Evolutionary conservation across 495 filamentous ascomycete genomes (phyloP), one percentile per base, ranked within the genome.

Genomic region (Rostrohypoxylon terebratum): DNA sequence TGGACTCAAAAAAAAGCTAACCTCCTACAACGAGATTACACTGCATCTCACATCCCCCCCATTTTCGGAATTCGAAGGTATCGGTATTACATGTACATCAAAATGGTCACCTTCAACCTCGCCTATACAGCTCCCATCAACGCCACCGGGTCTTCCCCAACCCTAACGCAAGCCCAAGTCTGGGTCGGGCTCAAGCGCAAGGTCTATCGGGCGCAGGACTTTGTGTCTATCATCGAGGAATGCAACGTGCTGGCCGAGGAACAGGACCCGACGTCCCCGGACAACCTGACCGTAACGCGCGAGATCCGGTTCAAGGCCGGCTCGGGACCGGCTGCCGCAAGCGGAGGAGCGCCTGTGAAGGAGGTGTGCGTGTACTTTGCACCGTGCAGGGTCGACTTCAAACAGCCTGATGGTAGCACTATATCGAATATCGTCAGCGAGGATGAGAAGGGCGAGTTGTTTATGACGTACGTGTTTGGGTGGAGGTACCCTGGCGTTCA

Each of bases 41-140:
- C 42, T 2, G 7, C n/a, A 45, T 45, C 42, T n/a, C n/a, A 3
- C 8, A 18, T 28, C n/a, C 36, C 18, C 53, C 21, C n/a, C n/a
- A n/a, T 38, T 14, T n/a, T 9, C 34, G 6, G 7, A 59, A 16
- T 13, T 20, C 55, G 10, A 50, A 33, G 14, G 11, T 9, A 42
- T 11, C 44, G 57, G 20, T n/a, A n/a, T n/a, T n/a, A n/a, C n/a
- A n/a, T n/a, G n/a, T n/a, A n/a, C n/a, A n/a, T 6, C 20, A 77
- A 73, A 57, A 82, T 83, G 81, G 72, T 78, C 18, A 74, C 72
- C 54, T 55, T 82, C 68, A 81, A 82, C 74, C 65, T 82, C 20
- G 80, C 76, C 65, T 83, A 82, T 76, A 82, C 79, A 14, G 75
- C 79, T 2, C 81, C 79, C 34, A 75, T 84, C 75, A 84, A 84